Percentiles rank a stretch among this genome's conserved stretches.
Evolutionary conservation across 2,329 filamentous ascomycete genomes (phyloP).

Genomic region (Hypoxylon rubiginosum): DNA sequence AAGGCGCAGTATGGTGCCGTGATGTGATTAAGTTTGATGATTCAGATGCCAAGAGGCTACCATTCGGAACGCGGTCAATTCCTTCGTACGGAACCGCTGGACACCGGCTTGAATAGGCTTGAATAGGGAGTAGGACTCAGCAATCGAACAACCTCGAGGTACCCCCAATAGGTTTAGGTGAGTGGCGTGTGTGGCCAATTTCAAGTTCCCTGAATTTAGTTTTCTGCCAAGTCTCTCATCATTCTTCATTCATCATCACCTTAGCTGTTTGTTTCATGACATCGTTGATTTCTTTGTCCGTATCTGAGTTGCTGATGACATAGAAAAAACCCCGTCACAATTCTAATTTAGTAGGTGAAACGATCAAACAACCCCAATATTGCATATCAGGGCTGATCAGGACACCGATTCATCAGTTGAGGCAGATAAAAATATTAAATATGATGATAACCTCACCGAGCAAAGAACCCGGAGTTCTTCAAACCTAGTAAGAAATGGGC

Average conservation of each 20-base stretch:
- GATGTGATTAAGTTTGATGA: not conserved
- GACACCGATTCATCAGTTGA: not conserved
- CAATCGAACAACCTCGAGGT: not conserved
- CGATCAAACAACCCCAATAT: not conserved
- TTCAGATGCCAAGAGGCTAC: not conserved
- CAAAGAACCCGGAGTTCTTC: not conserved
- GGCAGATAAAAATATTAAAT: not conserved
- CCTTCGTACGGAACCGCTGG: not conserved
- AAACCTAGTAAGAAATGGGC: not conserved
- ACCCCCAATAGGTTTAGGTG: not conserved
- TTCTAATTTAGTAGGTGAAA: not conserved
- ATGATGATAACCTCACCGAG: not conserved
- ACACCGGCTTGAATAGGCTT: not conserved
- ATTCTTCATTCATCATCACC: too few species aligned
- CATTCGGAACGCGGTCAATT: not conserved
- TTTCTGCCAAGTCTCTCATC: not conserved
- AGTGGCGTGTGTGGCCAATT: not conserved
- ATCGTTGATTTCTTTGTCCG: not conserved
- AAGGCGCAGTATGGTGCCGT: not conserved
- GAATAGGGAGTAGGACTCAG: not conserved
- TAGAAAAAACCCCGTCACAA: not conserved
- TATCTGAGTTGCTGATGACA: not conserved
- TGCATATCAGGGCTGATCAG: not conserved
- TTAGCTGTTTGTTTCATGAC: not conserved
- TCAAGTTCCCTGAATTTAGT: not conserved